These are phyloP conservation scores for Gynandropsis gynandra DNA, from an alignment of 345 rosid species.

Conservation along the genomic window DNA sequence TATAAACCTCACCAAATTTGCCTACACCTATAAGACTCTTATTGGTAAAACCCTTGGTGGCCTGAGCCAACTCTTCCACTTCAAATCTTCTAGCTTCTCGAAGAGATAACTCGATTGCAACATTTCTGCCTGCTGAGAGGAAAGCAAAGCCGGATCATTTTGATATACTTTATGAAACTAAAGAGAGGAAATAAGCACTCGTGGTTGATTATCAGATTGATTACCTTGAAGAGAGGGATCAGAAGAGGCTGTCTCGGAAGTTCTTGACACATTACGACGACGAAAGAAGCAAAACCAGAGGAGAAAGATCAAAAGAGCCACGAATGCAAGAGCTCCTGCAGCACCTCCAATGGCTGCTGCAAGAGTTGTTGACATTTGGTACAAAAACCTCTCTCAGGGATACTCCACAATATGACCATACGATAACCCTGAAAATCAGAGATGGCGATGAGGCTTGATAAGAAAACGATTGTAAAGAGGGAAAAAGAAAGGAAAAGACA, in stretches of 20 bases:
- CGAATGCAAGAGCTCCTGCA: slow-evolving; percentile 88
- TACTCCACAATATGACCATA: slow-evolving; percentile 29
- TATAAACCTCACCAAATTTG: slow-evolving; percentile 84
- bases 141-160: slow-evolving; percentile 5
- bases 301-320: slow-evolving; percentile 75
- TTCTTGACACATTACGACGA: slow-evolving; percentile 44
- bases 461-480: slow-evolving; percentile 22
- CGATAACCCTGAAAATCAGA: slow-evolving; percentile 23
- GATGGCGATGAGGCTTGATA: slow-evolving; percentile 25
- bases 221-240: slow-evolving; percentile 54
- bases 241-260: slow-evolving; percentile 68
- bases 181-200: slow-evolving; percentile 2
- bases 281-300: slow-evolving; percentile 46
- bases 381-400: slow-evolving; percentile 44
- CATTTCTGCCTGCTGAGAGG: slow-evolving; percentile 54
- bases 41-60: slow-evolving; percentile 66
- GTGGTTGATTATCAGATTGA: neutral
- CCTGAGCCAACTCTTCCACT: slow-evolving; percentile 77
- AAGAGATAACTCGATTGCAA: slow-evolving; percentile 54
- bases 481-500: slow-evolving; percentile 41
- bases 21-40: slow-evolving; percentile 78
- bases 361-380: slow-evolving; percentile 82
- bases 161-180: slow-evolving; percentile 9
- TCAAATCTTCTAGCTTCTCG: slow-evolving; percentile 75
- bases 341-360: slow-evolving; percentile 85